Conservation (phyloP, 208 protist genomes). For the Leishmania major region DNA sequence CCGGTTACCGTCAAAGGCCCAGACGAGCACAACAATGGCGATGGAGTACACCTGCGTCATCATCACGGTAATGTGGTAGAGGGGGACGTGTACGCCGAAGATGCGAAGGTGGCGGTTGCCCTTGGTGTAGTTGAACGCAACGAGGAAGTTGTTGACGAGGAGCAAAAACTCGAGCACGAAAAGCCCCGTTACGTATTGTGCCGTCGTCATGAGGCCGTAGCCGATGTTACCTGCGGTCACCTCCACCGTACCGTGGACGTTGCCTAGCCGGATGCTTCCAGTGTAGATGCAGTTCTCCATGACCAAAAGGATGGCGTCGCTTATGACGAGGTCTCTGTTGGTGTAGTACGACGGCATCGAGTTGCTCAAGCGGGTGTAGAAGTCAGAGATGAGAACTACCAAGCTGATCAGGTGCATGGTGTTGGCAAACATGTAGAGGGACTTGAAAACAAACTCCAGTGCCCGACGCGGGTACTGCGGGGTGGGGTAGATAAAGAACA, state of each 20-base stretch:
- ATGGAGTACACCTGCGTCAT: slow-evolving; percentile 66
- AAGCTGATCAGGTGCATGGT: slow-evolving; percentile 47
- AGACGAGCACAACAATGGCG: slow-evolving; percentile 59
- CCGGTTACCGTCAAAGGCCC: slow-evolving; percentile 49
- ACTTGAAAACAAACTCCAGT: slow-evolving; percentile 72
- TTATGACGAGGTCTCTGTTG: slow-evolving; percentile 34
- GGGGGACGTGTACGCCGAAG: slow-evolving; percentile 74
- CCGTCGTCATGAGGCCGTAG: slow-evolving; percentile 61
- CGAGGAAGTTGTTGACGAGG: slow-evolving; percentile 50
- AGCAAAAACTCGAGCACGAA: slow-evolving; percentile 78
- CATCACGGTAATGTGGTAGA: slow-evolving; percentile 73
- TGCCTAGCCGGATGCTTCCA: slow-evolving; percentile 43
- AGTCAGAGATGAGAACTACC: slow-evolving; percentile 69
- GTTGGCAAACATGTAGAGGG: slow-evolving; percentile 62
- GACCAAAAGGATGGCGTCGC: slow-evolving; percentile 40
- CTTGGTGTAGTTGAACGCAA: slow-evolving; percentile 55
- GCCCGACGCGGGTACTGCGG: slow-evolving; percentile 67
- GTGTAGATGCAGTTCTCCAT: slow-evolving; percentile 69
- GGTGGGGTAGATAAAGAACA: slow-evolving; percentile 82
- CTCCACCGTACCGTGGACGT: slow-evolving; percentile 30
- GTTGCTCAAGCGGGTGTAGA: slow-evolving; percentile 55
- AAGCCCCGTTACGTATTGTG: slow-evolving; percentile 63
- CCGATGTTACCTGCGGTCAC: slow-evolving; percentile 49
- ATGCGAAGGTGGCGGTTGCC: slow-evolving; percentile 73
- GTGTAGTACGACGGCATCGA: slow-evolving; percentile 73